phyloP scores from a whole-genome alignment of 2,329 filamentous ascomycete species.

The Nannizzia gypsea region DNA sequence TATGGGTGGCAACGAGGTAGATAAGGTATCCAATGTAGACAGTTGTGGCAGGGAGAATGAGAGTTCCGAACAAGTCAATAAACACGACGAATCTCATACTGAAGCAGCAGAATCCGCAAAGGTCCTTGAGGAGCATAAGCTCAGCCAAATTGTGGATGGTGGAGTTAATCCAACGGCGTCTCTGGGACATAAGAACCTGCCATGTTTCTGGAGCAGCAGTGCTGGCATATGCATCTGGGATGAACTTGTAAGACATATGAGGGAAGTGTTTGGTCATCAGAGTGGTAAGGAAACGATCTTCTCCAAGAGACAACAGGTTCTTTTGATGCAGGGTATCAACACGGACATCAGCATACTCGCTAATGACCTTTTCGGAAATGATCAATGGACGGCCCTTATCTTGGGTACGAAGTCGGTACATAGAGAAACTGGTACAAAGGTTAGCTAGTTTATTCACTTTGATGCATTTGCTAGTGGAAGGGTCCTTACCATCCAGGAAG shows the following conservation, averaged over 20 bases:
- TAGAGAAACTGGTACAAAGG: conserved; percentile 64
- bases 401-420: conserved; percentile 90
- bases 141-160: conserved; percentile 94
- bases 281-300: conserved; percentile 94
- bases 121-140: conserved; percentile 76
- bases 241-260: conserved; percentile 88
- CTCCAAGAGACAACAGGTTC: conserved; percentile 84
- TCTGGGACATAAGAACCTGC: conserved; percentile 89
- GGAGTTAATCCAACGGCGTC: conserved; percentile 98
- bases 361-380: conserved; percentile 76
- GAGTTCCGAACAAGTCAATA: conserved; percentile 82
- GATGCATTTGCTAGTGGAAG: not conserved
- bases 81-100: conserved; percentile 96
- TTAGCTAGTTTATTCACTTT: conserved; percentile 33
- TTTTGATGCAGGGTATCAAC: conserved; percentile 93
- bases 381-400: conserved; percentile 92
- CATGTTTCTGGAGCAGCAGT: conserved; percentile 91
- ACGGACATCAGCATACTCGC: conserved; percentile 76
- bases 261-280: conserved; percentile 98
- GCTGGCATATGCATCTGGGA: conserved; percentile 81
- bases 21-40: conserved; percentile 80
- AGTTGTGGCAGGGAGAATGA: conserved; percentile 82
- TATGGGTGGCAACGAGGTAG: conserved; percentile 57
- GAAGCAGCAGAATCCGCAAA: conserved; percentile 98
- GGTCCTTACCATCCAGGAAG: conserved; percentile 83